A percentile compares a stretch with the other conserved stretches of the same genome.
Evolutionary conservation across 805 yeast genomes (phyloP).

Genomic region (Clavispora santaluciae): DNA sequence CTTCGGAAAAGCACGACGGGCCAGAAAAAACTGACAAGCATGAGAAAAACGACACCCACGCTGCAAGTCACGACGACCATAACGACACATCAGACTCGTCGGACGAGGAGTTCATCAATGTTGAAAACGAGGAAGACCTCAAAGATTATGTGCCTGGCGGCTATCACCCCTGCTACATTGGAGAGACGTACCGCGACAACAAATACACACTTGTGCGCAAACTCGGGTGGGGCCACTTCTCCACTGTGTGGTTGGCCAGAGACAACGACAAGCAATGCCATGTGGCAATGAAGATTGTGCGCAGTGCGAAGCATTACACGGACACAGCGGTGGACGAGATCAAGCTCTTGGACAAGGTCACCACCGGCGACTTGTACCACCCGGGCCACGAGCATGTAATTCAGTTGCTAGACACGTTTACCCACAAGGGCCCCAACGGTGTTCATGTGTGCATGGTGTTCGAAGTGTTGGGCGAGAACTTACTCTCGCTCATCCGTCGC

Average conservation of each 20-base stretch:
- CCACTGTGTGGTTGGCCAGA: slow-evolving; percentile 65
- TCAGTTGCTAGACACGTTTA: slow-evolving; percentile 50
- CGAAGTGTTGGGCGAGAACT: slow-evolving; percentile 59
- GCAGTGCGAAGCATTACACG: slow-evolving; percentile 47
- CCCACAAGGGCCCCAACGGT: slow-evolving; percentile 58
- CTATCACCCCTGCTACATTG: slow-evolving; percentile 56
- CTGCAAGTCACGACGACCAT: slow-evolving; percentile 6
- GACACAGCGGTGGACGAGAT: slow-evolving; percentile 68
- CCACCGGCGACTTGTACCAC: slow-evolving; percentile 41
- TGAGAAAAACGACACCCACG: slow-evolving; percentile 5
- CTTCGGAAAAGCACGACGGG: not conserved
- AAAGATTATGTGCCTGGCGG: slow-evolving; percentile 57
- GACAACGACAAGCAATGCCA: slow-evolving; percentile 52
- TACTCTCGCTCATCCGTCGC: slow-evolving; percentile 46
- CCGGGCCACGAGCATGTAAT: slow-evolving; percentile 49
- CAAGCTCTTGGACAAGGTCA: slow-evolving; percentile 60
- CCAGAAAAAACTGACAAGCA: slow-evolving; percentile 5
- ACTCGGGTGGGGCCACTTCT: slow-evolving; percentile 70
- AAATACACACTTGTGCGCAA: slow-evolving; percentile 43
- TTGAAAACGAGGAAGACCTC: slow-evolving; percentile 44
- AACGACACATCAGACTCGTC: slow-evolving; percentile 19
- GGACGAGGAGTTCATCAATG: slow-evolving; percentile 15
- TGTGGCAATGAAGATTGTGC: slow-evolving; percentile 60
- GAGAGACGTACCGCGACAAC: slow-evolving; percentile 47
- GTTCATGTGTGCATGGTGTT: slow-evolving; percentile 63